Base-by-base conservation (phyloP, 176 grass and related monocot genomes). In the Phragmites australis region DNA sequence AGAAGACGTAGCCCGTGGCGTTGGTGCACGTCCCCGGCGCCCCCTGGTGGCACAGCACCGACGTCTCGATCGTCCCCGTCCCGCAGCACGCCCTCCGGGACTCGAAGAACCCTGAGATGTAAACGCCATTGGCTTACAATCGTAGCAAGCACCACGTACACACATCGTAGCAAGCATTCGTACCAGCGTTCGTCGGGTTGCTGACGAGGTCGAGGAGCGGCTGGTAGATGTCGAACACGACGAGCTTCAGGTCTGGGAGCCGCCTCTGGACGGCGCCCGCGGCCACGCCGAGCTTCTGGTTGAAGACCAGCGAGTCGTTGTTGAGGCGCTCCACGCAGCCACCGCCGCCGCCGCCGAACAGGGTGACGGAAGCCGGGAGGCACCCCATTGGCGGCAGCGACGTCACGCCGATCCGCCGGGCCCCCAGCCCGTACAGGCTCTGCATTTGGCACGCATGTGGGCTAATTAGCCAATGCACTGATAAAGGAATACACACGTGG, bases 51-150 rank as follows among this genome's bases (percentile, higher is more conserved):
- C 95, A 94, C 16, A 94, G 88, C 66, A 97, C 69, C 42, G 95
- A 97, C 42, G 92, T 91, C 90, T 97, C 92, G 46, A 97, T 87
- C n/a, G 90, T 97, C 54, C 95, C 95, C 30, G 92, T 97, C 44
- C 92, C 95, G 48, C 92, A 97, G 79, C 95, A 97, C 47, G 90
- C 95, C 25, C 81, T 84, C 55, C 86, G 75, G 0, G 92, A 54
- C 80, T 94, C 95, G 50, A 93, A 94, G 86, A 97, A 93, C 39
- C 92, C 95, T 97, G 71, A 2, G 54, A 4, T n/a, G n/a, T n/a
- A n/a, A n/a, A n/a, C n/a, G n/a, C n/a, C n/a, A n/a, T n/a, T n/a
- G n/a, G n/a, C n/a, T n/a, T n/a, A n/a, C n/a, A n/a, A n/a, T n/a
- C n/a, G n/a, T n/a, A n/a, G n/a, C n/a, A n/a, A n/a, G n/a, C n/a